Base-by-base conservation (phyloP, 495 filamentous ascomycete species). In the Chaetomium tenue region DNA sequence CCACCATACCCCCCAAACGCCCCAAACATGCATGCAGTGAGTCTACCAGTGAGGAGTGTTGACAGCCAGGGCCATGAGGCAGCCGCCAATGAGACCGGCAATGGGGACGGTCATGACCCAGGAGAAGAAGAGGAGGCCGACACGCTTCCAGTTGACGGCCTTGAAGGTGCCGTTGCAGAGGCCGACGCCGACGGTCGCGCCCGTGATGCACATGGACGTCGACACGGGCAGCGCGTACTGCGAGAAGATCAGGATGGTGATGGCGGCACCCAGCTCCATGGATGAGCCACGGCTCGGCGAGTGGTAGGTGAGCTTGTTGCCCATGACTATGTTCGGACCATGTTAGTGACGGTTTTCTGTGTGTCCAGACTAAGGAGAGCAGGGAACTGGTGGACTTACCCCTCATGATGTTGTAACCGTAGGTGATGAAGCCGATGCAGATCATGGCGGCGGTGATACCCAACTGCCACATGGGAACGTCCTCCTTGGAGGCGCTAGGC, bases 231-330 rank as follows among this genome's bases (percentile, higher is more conserved):
- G 81, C 12, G 67, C 64, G 63, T 67, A 71, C 52, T 71, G 71
- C 7, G 65, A 68, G 63, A 67, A 70, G 42, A 72, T 63, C 60
- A 90, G 77, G 42, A 91, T 84, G 15, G 88, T 89, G 68, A 88
- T 83, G 55, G 86, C 88, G 5, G 86, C 83, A 20, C 88, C 88
- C 40, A 91, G 78, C 71, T 90, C 88, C 75, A 88, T 87, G 28
- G 84, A 83, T 70, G 81, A 90, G 42, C 71, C 71, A 48, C 87
- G 79, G n/a, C 81, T 86, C 7, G 87, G 88, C 5, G 84, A 87
- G 77, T 87, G 83, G 60, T 86, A 83, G 0, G 87, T 90, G 72
- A 91, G 84, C 68, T 83, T 82, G 77, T 90, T 90, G 20, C 87
- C 88, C 63, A 90, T 71, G 71, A 73, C 71, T 69, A 25, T 65